Evolutionary conservation across 805 yeast genomes (phyloP), one percentile per base, ranked within the genome.

Genomic region (Metschnikowia picachoensis): DNA sequence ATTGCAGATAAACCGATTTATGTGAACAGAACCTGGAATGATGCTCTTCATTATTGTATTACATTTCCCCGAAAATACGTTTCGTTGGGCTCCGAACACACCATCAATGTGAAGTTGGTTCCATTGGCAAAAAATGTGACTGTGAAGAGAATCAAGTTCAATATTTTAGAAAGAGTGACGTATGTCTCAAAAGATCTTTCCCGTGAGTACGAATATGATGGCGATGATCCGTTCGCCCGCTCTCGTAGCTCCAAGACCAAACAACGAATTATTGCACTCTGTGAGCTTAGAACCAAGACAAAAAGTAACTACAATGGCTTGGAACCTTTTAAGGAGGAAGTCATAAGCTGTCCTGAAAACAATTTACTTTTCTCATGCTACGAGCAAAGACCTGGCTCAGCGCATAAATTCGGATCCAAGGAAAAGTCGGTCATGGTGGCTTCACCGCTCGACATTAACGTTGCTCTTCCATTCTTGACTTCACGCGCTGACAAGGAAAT

Each of bases 21-120:
- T 60, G 88, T 87, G 31, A 85, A 83, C 60, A 73, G 87, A 50
- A 74, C 81, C 1, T 87, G 94, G 94, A 80, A 81, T 54, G 83
- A 85, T 45, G 62, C 88, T 0, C 64, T 87, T 32, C 80, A 81
- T 46, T 87, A 87, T 62, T 85, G 85, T 52, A 74, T 87, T 13
- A 77, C 89, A 0, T 75, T 87, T 48, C 90, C 91, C 0, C 75
- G 75, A 47, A 87, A 86, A 57, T 86, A 74, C 60, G 79, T 85
- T 10, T 72, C 86, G 1, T 64, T 86, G 39, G 85, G 86, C 3
- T 73, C 81, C 11, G 80, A 77, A 41, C 68, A 66, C 67, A 57
- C 86, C 65, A 66, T 87, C 16, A 83, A 79, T 56, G 73, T 87
- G 55, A 85, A 83, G 59, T 67, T 87, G 20, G 76, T 79, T 0